Base-by-base conservation (phyloP, 768 basidiomycete genomes). In the Lanmaoa rubissima region DNA sequence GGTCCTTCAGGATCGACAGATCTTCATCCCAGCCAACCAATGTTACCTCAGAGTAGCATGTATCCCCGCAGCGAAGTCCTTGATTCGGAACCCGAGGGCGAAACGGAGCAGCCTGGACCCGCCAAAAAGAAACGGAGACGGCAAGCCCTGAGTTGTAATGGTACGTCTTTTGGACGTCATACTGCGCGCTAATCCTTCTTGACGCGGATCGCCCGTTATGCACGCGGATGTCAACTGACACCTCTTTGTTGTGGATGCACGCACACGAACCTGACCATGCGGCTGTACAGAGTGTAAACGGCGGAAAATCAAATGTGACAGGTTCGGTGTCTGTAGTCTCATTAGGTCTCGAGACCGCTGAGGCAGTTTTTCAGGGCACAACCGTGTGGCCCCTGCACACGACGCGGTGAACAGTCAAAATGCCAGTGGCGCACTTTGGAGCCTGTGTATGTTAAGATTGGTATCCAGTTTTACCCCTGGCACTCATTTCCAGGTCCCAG, bases 261-360 rank as follows among this genome's bases (percentile, higher is more conserved):
- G n/a, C 53, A 49, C 50, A 46, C 38, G 34, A 26, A 58, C 48
- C 39, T 50, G 49, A 54, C 39, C 55, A 58, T 60, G 42, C 55
- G 56, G 42, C 51, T 51, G 41, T 53, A 47, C 66, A 91, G 91
- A 92, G 71, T 92, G 90, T 71, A 92, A 92, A 71, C 76, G 90
- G 64, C 81, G 90, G 42, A 92, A 93, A 78, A 92, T 92, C 72
- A 89, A 88, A 69, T 93, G 91, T 71, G 90, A 93, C 76, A 88
- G 88, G 87, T 88, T 68, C 65, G 77, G 61, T 47, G 36, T 58
- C 53, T 60, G 51, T 67, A 17, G 19, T 52, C 32, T 45, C 53
- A 12, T 49, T 51, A 9, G 35, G 13, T 61, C 50, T 47, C 14
- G n/a, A 45, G 54, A 46, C n/a, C 31, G 50, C 61, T 60, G 41